Conservation (phyloP, 768 basidiomycete genomes). For the Panus rudis region DNA sequence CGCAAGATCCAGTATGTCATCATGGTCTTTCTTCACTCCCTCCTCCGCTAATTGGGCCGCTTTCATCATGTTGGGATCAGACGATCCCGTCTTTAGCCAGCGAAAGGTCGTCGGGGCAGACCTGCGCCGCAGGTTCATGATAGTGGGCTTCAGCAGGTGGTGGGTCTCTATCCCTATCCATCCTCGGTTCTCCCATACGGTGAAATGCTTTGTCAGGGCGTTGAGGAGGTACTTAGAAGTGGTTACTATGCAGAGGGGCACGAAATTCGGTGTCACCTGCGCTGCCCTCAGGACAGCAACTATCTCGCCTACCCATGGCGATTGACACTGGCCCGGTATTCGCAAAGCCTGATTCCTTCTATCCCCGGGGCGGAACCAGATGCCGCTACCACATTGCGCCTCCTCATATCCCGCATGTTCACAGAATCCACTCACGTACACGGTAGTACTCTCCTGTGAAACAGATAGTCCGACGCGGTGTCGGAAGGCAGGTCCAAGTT, state of each 20-base stretch:
- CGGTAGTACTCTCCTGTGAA: too few relatives aligned
- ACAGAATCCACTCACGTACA: conserved; percentile 24
- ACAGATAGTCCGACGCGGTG: too few relatives aligned
- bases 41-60: conserved; percentile 18
- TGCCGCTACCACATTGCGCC: conserved; percentile 14
- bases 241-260: neutral
- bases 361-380: conserved; percentile 8
- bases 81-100: conserved; percentile 23
- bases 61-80: conserved; percentile 14
- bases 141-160: conserved; percentile 1
- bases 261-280: neutral
- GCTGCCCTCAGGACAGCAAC: neutral
- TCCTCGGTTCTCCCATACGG: conserved; percentile 8
- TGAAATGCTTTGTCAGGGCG: conserved; percentile 6
- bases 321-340: too few relatives aligned
- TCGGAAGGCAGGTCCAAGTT: too few relatives aligned
- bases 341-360: conserved; percentile 5
- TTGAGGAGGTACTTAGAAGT: conserved; percentile 8
- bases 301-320: too few relatives aligned
- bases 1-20: conserved; percentile 5
- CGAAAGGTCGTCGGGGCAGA: conserved; percentile 15
- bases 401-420: conserved; percentile 11
- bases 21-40: conserved; percentile 5
- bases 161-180: conserved; percentile 10
- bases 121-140: conserved; percentile 5